phyloP scores from a whole-genome alignment of 306 rosid genomes.

The Malus asiatica region DNA sequence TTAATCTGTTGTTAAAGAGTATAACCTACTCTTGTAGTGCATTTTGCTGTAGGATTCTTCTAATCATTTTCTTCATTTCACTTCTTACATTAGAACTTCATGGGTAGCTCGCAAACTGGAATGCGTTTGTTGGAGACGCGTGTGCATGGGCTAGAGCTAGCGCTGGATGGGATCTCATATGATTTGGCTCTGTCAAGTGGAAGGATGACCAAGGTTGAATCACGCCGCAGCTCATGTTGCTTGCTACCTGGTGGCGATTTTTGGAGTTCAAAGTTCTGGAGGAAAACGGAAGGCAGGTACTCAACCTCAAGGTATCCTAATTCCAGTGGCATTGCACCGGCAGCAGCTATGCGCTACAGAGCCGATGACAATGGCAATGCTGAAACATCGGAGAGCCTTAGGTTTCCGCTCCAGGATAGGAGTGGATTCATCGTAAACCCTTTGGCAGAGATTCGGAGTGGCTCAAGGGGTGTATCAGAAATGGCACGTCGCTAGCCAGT shows the following conservation, averaged over 20 bases:
- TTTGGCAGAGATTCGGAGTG: constrained; percentile 54
- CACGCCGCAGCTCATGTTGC: constrained; percentile 53
- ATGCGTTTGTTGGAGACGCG: constrained; percentile 92
- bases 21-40: background rate
- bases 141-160: constrained; percentile 89
- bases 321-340: constrained; percentile 34
- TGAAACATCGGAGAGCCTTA: constrained; percentile 38
- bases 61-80: constrained; percentile 1
- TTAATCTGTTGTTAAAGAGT: background rate
- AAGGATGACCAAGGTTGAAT: constrained; percentile 49
- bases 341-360: constrained; percentile 32
- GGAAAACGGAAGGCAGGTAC: constrained; percentile 51
- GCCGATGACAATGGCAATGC: constrained; percentile 30
- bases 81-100: constrained; percentile 54
- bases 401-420: constrained; percentile 40
- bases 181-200: constrained; percentile 86
- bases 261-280: constrained; percentile 82
- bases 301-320: constrained; percentile 43
- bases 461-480: constrained; percentile 30
- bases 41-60: background rate
- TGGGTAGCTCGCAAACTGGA: constrained; percentile 89
- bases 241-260: constrained; percentile 71
- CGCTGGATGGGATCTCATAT: constrained; percentile 84
- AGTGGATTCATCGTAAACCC: constrained; percentile 89
- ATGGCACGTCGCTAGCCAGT: constrained; percentile 20